Base-by-base conservation (phyloP, 2,329 filamentous ascomycete genomes). In the Neospermospora avenae region DNA sequence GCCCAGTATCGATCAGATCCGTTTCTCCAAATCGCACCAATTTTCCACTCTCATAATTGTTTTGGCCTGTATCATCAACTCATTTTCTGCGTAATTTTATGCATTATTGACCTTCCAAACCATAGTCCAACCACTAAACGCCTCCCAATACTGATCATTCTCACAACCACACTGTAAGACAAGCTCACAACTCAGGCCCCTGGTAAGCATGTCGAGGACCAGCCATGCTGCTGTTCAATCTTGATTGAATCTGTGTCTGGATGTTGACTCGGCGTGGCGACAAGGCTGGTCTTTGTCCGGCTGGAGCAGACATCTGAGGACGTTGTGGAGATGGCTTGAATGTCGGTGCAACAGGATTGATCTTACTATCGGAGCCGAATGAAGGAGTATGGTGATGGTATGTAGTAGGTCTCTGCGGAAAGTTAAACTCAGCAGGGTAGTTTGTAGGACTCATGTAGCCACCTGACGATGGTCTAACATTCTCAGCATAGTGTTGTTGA, bases 201-300 rank as follows among this genome's bases (percentile, higher is more conserved):
- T 24, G 46, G 28, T n/a, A 58, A 8, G 55, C 35, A 16, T 28
- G 24, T 5, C 37, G 51, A 31, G 42, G 25, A n/a, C 28, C 34
- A 34, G 53, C 35, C 57, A 62, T 55, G 44, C 59, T 63, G 37
- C 48, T 59, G 22, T 63, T 62, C 24, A 65, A 56, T 54, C 63
- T 57, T 1, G 44, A 44, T 31, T 67, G 63, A 20, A 64, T 56
- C 11, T 56, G 54, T 6, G 57, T 13, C 45, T 51, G 62, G 11
- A 62, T 31, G 25, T 49, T 60, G 7, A 51, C 58, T 20, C 14
- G 56, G 31, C 59, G 34, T 31, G 61, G 62, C 7, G 60, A 64
- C 18, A 67, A 44, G 6, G 62, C 56, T 35, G 22, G n/a, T 55
- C 60, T 53, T 25, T 14, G 6, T 18, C 16, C 25, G 24, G 28